Base-by-base conservation (phyloP, 768 basidiomycete species). In the Tylopilus vinaceipallidus region DNA sequence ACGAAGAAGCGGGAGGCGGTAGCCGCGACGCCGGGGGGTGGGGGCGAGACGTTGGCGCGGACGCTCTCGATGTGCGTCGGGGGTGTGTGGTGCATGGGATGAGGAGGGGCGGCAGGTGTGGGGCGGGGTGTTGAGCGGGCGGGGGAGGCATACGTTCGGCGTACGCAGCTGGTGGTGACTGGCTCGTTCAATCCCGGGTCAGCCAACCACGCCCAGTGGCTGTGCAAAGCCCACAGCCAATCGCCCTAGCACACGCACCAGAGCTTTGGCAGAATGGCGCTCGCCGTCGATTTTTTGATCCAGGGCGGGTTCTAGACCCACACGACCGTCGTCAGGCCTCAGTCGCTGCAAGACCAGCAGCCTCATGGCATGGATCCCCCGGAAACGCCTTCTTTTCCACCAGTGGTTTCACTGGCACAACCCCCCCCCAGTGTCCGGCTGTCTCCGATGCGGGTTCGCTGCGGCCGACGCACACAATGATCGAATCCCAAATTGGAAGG, bases 1-100 rank as follows among this genome's bases (percentile, higher is more conserved):
- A 59, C 40, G 23, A 68, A 56, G 37, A 68, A 60, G 30, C 61
- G 62, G 10, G 66, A 70, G 14, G 68, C 60, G 29, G 60, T 46
- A n/a, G 53, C 36, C 17, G 55, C 46, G 42, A 60, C 53, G 8
- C 55, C 45, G 30, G 54, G 53, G 10, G 40, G 42, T 8, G 53
- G 7, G 35, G 37, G 39, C 9, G 52, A 14, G 30, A 22, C 42
- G 13, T 29, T 42, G 8, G 46, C 43, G 22, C 26, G 41, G 30
- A 45, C 26, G 39, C 50, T 37, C 35, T 61, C 45, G 47, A 19
- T 30, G 47, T 53, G 49, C 23, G 56, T 34, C 48, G 53, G 43
- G 26, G 47, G 33, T 8, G 63, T 63, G 5, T 59, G 36, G n/a
- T 24, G 45, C 45, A 27, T 57, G 50, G 35, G 6, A 32, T 40